Evolutionary conservation across 352 stramenopile species (phyloP).

Genomic region (Pythium sp.): DNA sequence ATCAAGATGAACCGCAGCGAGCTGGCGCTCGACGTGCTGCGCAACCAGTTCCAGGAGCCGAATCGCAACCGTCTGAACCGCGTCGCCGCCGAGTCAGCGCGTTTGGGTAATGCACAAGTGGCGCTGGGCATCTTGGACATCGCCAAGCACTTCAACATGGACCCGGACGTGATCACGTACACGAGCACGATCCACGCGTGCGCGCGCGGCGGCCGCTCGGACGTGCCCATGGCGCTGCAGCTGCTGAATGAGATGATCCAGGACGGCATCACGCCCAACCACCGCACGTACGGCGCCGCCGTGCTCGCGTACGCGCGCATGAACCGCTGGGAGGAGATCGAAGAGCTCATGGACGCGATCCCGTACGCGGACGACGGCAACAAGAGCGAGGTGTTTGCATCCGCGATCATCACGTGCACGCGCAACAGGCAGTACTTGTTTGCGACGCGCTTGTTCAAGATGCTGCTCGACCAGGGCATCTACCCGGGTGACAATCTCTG

Average conservation of each 20-base stretch:
- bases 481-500: slow-evolving; percentile 72
- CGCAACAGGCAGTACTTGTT: slow-evolving; percentile 66
- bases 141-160: slow-evolving; percentile 57
- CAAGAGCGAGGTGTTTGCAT: slow-evolving; percentile 67
- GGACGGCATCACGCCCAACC: slow-evolving; percentile 52
- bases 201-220: slow-evolving; percentile 43
- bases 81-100: slow-evolving; percentile 61
- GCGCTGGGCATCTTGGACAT: slow-evolving; percentile 74
- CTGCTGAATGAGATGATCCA: slow-evolving; percentile 80
- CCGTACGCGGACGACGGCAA: slow-evolving; percentile 49
- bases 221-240: slow-evolving; percentile 54
- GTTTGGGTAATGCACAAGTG: slow-evolving; percentile 61
- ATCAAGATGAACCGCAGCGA: slow-evolving; percentile 73
- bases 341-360: slow-evolving; percentile 57
- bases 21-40: slow-evolving; percentile 52
- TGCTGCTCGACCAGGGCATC: slow-evolving; percentile 64
- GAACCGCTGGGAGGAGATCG: slow-evolving; percentile 66
- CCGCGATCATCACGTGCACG: slow-evolving; percentile 74
- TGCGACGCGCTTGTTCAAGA: slow-evolving; percentile 55
- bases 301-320: slow-evolving; percentile 70
- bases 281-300: slow-evolving; percentile 69
- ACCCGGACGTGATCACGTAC: slow-evolving; percentile 71
- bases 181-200: slow-evolving; percentile 82
- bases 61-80: slow-evolving; percentile 62
- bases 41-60: slow-evolving; percentile 49